Conservation (phyloP, 257 asterid species). For the Fraxinus anomala region DNA sequence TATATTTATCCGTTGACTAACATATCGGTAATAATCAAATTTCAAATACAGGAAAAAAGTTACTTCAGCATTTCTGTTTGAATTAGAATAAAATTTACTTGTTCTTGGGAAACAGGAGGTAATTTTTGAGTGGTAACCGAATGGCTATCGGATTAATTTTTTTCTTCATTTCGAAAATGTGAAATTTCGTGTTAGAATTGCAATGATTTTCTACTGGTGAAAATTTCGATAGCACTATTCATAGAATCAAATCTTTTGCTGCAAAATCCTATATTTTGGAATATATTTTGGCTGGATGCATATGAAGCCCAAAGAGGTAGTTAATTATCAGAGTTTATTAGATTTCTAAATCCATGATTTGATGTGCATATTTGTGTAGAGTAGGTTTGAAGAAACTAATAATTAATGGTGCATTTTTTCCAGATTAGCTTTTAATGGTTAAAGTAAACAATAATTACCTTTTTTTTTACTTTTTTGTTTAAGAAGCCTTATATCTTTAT, state of each 20-base stretch:
- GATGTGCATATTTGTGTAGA: constrained; percentile 6
- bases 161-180: background rate
- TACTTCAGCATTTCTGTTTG: constrained; percentile 5
- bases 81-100: constrained; percentile 20
- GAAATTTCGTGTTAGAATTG: constrained; percentile 7
- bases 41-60: background rate
- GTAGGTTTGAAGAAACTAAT: constrained; percentile 8
- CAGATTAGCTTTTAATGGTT: constrained; percentile 22
- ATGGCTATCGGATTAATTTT: background rate
- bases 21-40: background rate
- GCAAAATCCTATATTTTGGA: constrained; percentile 20
- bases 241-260: constrained; percentile 23
- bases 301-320: constrained; percentile 25
- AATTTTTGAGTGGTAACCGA: background rate
- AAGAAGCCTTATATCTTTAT: background rate
- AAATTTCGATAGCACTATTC: constrained; percentile 22
- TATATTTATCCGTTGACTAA: constrained; percentile 28
- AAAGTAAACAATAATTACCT: background rate
- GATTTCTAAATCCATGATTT: constrained; percentile 16
- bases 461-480: background rate
- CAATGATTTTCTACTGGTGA: constrained; percentile 17
- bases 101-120: background rate
- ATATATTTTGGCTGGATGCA: constrained; percentile 29
- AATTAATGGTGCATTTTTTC: constrained; percentile 3
- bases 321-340: constrained; percentile 17